phyloP scores from a whole-genome alignment of 1,284 basidiomycete species.

The Leccinum ponderosum region DNA sequence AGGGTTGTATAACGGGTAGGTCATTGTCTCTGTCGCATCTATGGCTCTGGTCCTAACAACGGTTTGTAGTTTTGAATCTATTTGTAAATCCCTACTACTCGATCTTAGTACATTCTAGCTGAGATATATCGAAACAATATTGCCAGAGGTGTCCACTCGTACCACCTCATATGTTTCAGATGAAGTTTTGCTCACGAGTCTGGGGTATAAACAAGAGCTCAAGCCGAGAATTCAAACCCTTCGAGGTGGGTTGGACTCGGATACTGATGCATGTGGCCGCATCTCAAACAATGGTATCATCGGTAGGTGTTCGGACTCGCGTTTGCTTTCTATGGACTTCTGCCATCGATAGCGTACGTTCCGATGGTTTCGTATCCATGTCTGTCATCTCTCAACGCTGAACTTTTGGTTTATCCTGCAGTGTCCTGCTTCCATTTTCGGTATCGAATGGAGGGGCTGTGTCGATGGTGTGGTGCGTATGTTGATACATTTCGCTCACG shows the following conservation, averaged over 20 bases:
- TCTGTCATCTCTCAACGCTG: neutral
- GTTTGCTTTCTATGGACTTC: constrained; percentile 42
- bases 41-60: too few relatives aligned
- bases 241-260: constrained; percentile 16
- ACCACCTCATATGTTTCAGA: constrained; percentile 18
- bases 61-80: too few relatives aligned
- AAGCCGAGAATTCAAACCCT: constrained; percentile 31
- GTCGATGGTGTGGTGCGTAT: constrained; percentile 1
- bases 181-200: constrained; percentile 33
- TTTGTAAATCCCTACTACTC: too few relatives aligned
- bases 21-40: too few relatives aligned
- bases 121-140: neutral
- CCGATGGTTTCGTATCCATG: neutral
- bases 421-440: neutral
- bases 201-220: constrained; percentile 48
- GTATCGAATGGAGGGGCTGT: neutral
- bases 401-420: neutral
- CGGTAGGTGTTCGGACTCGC: constrained; percentile 36
- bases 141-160: neutral
- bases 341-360: constrained; percentile 42
- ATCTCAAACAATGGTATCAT: neutral
- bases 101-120: neutral
- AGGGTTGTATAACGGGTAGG: too few relatives aligned
- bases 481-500: neutral
- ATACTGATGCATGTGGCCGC: too few relatives aligned